Evolutionary conservation across 345 rosid genomes (phyloP), one percentile per base, ranked within the genome.

Genomic region (Lagerstroemia speciosa): DNA sequence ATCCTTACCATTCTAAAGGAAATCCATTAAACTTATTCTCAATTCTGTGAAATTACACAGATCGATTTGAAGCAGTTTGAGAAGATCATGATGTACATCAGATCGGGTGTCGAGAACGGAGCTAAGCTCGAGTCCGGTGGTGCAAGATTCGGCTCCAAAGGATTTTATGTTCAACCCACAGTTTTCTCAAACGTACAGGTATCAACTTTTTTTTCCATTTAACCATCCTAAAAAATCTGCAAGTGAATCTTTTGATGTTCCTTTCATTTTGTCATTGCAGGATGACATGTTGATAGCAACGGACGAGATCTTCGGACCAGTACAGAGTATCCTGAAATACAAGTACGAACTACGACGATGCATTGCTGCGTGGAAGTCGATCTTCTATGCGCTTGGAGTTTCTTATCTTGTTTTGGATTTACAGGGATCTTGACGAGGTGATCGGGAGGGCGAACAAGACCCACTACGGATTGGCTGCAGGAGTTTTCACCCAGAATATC

Each of bases 271-370:
- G 33, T 53, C 71, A 32, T 14, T 64, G 62, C 76, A 93, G 99
- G 99, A 94, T 71, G 86, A 89, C 67, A 94, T 91, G 99, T 73
- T 83, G 78, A 94, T 94, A 69, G 99, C 97, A 1, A 77, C 69
- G 64, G 99, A 94, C 14, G 99, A 94, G 82, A 94, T 94, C 69
- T 94, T 94, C n/a, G 99, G 99, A 30, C 99, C 99, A 0, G 97
- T 94, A 50, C 97, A 91, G 75, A 76, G 91, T 71, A 91, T 94
- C 75, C 78, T 80, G 55, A 94, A 94, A 73, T 94, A 81, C 90
- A 94, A 79, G 99, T 94, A 69, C 7, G 57, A 22, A 34, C 19
- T 26, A n/a, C n/a, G n/a, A n/a, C n/a, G n/a, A n/a, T n/a, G n/a
- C n/a, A n/a, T n/a, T n/a, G n/a, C n/a, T n/a, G 19, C 50, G 10